Conservation (phyloP, 768 basidiomycete genomes). For the Rhizopogon sp. region DNA sequence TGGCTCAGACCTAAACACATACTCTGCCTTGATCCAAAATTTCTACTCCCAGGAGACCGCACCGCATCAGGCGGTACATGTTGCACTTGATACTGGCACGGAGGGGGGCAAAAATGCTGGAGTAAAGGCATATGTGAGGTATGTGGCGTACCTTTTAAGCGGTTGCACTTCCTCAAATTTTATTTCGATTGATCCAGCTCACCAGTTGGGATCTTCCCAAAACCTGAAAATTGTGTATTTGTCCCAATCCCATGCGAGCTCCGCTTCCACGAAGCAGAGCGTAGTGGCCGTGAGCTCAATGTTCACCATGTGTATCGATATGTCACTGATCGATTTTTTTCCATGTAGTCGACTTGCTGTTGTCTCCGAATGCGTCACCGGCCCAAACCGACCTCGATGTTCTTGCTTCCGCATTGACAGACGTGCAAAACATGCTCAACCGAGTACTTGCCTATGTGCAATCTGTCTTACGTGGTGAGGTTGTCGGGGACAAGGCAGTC, state of each 20-base stretch:
- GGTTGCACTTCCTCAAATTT: constrained; percentile 8
- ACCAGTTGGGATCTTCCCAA: constrained; percentile 82
- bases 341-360: background rate
- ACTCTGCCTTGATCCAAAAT: constrained; percentile 96
- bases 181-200: constrained; percentile 43
- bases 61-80: constrained; percentile 84
- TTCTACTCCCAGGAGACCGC: constrained; percentile 93
- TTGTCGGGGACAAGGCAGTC: constrained; percentile 75
- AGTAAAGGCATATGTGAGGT: constrained; percentile 88
- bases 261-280: constrained; percentile 77
- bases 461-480: constrained; percentile 72
- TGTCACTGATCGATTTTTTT: constrained; percentile 1
- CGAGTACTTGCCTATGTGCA: constrained; percentile 83
- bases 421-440: constrained; percentile 75
- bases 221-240: constrained; percentile 94
- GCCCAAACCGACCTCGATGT: constrained; percentile 71
- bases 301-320: background rate
- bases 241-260: constrained; percentile 87
- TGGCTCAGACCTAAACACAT: constrained; percentile 82
- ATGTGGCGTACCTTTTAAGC: constrained; percentile 12
- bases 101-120: constrained; percentile 61
- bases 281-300: constrained; percentile 68
- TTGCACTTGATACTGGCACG: constrained; percentile 84
- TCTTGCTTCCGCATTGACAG: constrained; percentile 67
- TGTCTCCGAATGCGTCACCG: constrained; percentile 31